phyloP scores from a whole-genome alignment of 345 rosid genomes.

The Murraya koenigii region DNA sequence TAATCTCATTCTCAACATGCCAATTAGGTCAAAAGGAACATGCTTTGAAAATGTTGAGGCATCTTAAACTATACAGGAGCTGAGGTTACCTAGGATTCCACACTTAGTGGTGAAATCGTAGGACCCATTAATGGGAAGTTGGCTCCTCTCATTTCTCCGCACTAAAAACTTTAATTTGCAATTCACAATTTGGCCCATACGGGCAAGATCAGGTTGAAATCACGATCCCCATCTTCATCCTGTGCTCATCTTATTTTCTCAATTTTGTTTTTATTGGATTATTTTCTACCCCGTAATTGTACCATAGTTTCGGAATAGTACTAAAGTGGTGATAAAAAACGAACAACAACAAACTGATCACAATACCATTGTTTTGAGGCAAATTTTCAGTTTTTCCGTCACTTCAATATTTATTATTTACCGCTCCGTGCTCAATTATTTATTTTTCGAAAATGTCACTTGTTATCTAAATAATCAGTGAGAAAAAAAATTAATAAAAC shows the following conservation, averaged over 20 bases:
- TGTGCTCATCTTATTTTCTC: no score
- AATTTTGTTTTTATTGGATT: neutral
- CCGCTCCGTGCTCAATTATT: neutral
- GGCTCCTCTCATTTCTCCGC: constrained; percentile 17
- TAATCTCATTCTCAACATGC: constrained; percentile 13
- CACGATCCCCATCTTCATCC: neutral
- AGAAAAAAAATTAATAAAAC: no score
- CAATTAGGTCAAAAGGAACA: constrained; percentile 30
- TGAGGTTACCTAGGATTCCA: constrained; percentile 46
- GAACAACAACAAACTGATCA: neutral
- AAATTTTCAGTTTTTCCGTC: neutral
- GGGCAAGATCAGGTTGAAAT: neutral
- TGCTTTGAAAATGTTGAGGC: constrained; percentile 15
- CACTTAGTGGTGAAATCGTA: constrained; percentile 28
- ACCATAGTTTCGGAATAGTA: neutral
- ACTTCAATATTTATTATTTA: neutral
- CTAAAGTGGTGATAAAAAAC: neutral
- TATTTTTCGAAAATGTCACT: neutral
- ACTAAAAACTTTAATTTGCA: neutral
- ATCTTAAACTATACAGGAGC: neutral
- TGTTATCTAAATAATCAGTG: neutral
- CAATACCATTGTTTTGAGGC: neutral
- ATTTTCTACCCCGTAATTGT: neutral
- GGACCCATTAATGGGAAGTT: constrained; percentile 27
- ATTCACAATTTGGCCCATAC: neutral